Percentiles rank a stretch among this genome's conserved stretches.
Conservation (phyloP, 345 rosid genomes). For the Eutrema heterophyllum region DNA sequence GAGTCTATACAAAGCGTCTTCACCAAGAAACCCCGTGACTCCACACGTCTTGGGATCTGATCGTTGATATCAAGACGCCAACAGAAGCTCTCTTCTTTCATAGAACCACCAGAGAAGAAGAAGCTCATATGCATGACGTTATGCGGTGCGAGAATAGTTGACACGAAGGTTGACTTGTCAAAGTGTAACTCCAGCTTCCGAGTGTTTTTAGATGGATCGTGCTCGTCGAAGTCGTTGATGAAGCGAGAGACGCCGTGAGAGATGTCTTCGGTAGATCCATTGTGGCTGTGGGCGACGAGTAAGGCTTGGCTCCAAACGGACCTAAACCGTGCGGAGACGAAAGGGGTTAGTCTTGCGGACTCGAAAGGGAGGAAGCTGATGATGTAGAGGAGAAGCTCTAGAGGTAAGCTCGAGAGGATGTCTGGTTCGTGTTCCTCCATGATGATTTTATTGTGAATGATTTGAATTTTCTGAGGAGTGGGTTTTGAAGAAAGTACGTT, state of each 20-base stretch:
- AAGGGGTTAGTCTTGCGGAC: conserved; percentile 50
- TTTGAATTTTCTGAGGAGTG: not conserved
- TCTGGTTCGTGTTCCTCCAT: conserved; percentile 31
- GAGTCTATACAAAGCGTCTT: conserved; percentile 46
- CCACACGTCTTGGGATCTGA: conserved; percentile 11
- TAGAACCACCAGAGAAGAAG: conserved; percentile 30
- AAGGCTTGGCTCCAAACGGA: conserved; percentile 44
- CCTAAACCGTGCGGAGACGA: conserved; percentile 47
- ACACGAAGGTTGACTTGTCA: conserved; percentile 31
- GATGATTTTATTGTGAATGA: not conserved
- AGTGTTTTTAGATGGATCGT: conserved; percentile 37
- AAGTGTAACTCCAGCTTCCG: conserved; percentile 42
- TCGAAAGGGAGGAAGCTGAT: conserved; percentile 53
- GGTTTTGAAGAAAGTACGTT: not conserved
- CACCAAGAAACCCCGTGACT: conserved; percentile 34
- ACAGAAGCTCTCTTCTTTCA: conserved; percentile 29
- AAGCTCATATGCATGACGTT: conserved; percentile 38
- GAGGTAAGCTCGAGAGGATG: conserved; percentile 46
- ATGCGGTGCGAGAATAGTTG: conserved; percentile 42
- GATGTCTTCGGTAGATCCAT: conserved; percentile 39
- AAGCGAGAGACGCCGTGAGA: conserved; percentile 35
- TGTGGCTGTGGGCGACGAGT: conserved; percentile 32
- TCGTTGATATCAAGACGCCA: conserved; percentile 37
- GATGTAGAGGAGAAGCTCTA: conserved; percentile 51
- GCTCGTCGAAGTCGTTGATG: conserved; percentile 45